Evolutionary conservation across 176 grass and related monocot genomes (phyloP).

Genomic region (Hordeum marinum): DNA sequence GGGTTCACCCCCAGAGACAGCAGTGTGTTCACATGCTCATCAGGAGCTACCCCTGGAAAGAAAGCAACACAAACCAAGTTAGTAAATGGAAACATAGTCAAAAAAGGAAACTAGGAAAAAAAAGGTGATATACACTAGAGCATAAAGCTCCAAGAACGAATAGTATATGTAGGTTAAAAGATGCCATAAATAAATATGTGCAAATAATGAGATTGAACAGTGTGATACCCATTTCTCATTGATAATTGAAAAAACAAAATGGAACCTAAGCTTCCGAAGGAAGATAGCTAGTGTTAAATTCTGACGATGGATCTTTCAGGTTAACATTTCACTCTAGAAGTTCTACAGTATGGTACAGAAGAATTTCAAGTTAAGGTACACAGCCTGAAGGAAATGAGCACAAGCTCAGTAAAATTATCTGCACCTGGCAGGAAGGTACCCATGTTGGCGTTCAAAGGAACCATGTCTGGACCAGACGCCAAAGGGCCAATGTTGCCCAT

Average conservation of each 20-base stretch:
- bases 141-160: neutral
- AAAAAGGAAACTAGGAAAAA: neutral
- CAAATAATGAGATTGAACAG: neutral
- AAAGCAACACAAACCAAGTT: conserved; percentile 12
- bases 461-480: conserved; percentile 35
- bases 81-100: neutral
- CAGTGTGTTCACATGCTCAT: conserved; percentile 41
- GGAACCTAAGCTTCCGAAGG: neutral
- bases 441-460: conserved; percentile 48
- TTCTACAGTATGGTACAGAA: neutral
- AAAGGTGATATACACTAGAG: neutral
- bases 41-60: conserved; percentile 30
- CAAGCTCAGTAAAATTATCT: conserved; percentile 19
- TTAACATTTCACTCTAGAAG: neutral
- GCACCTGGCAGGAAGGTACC: conserved; percentile 43
- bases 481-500: conserved; percentile 43
- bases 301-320: neutral
- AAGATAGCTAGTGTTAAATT: neutral
- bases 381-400: neutral
- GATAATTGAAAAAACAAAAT: neutral
- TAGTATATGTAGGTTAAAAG: neutral
- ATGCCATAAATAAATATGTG: neutral
- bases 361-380: neutral
- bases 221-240: neutral
- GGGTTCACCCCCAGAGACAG: conserved; percentile 34